Conservation (phyloP, 148 eudicot species). For the Heliamphora exappendiculata region DNA sequence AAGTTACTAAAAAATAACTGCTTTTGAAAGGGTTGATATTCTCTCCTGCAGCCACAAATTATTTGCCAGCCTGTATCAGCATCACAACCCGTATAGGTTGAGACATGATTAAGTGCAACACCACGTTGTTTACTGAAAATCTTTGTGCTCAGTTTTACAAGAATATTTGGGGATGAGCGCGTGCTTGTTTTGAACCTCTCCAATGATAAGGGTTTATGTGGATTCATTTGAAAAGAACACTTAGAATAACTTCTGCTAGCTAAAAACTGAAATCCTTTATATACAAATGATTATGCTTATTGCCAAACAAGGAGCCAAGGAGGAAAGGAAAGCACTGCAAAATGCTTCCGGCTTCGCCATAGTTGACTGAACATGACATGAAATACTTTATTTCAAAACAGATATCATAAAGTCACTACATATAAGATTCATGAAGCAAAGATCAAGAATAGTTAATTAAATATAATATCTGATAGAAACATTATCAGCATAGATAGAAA, state of each 20-base stretch:
- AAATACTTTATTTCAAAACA: background rate
- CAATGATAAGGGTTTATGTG: background rate
- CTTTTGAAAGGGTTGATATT: background rate
- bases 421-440: background rate
- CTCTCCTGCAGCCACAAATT: background rate
- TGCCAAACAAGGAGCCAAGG: background rate
- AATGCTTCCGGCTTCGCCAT: conserved; percentile 10
- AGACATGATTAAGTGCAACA: background rate
- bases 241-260: background rate
- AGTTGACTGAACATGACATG: background rate
- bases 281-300: too few relatives aligned
- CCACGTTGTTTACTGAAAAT: background rate
- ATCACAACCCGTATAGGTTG: background rate
- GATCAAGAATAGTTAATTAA: background rate
- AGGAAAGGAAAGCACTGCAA: background rate
- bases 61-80: background rate
- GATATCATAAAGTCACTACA: background rate
- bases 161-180: background rate
- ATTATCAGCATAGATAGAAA: background rate
- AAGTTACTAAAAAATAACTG: background rate
- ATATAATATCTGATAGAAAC: background rate
- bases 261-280: background rate
- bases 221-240: background rate
- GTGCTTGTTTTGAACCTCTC: background rate
- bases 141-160: background rate